Evolutionary conservation across 331 rosid genomes (phyloP), one percentile per base, ranked within the genome.

Genomic region (Quercus lobata): DNA sequence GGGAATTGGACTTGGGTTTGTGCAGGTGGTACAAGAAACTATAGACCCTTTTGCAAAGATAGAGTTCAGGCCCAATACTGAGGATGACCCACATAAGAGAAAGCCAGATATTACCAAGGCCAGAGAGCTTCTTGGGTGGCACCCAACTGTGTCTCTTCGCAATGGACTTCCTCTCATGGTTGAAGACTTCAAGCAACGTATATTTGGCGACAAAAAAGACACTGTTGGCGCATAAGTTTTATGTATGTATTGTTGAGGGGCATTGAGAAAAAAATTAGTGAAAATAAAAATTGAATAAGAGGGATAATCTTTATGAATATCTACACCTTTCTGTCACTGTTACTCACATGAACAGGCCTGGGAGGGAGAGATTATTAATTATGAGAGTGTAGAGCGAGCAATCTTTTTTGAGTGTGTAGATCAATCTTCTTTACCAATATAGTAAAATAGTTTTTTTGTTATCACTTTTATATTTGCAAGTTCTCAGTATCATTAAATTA

Each of bases 41-140:
- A 94, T 92, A 81, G 97, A 92, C 58, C 95, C 92, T 34, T 88
- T 83, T 84, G 97, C 98, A 19, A 94, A 76, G 82, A 94, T 92
- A 84, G 98, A 94, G 90, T 92, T 88, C 87, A 88, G 91, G 76
- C 88, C 97, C 2, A 94, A 94, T 90, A 92, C 98, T 72, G 97
- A 94, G 80, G 98, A 94, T 75, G 98, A 94, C 68, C 97, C 98
- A 8, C 98, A 94, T 18, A 91, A 86, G 86, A 91, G 98, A 72
- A 94, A 91, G 76, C 98, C 97, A 12, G 97, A 94, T 87, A 94
- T 94, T 79, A 89, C 97, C 11, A 94, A 63, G 82, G 97, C 98
- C 0, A 91, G 91, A 76, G 97, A 92, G 73, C 91, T 92, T 82
- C 97, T 94, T 2, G 93, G 94, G 2, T 94, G 98, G 98, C 89